Percentiles rank a stretch among this genome's conserved stretches.
phyloP scores from a whole-genome alignment of 495 filamentous ascomycete species.

The Chaetomium cochliodes region DNA sequence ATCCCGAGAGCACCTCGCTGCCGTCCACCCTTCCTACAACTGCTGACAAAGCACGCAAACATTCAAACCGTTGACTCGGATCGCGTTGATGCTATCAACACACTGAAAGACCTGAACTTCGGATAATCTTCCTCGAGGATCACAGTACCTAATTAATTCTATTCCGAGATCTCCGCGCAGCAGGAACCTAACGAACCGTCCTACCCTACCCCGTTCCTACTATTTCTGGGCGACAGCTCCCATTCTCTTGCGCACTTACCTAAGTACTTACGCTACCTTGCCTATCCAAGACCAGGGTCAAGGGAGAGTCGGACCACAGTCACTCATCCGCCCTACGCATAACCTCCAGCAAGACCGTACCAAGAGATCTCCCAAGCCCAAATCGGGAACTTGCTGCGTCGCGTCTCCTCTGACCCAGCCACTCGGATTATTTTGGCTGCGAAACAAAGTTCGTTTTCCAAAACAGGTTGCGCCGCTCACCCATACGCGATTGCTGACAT shows the following conservation, averaged over 20 bases:
- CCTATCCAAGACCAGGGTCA: background rate
- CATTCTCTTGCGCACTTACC: background rate
- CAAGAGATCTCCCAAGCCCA: too few species aligned
- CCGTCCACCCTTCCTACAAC: background rate
- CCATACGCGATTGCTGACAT: constrained; percentile 4
- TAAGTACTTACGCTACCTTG: background rate
- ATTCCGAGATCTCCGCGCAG: background rate
- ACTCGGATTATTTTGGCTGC: background rate
- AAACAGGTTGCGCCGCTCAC: background rate
- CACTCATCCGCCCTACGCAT: background rate
- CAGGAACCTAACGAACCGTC: background rate
- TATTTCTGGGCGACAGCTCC: background rate
- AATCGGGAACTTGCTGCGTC: background rate
- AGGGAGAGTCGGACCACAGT: background rate
- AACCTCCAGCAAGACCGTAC: too few species aligned
- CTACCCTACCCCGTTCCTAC: background rate
- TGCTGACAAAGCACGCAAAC: constrained; percentile 17
- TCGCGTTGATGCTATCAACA: background rate
- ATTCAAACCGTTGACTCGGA: background rate
- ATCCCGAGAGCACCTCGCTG: background rate
- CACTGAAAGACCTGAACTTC: background rate
- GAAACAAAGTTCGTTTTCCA: background rate
- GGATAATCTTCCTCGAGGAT: background rate
- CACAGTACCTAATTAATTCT: background rate
- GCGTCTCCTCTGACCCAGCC: constrained; percentile 5